These are phyloP conservation scores for Blastomyces parvus DNA, from an alignment of 2,329 filamentous ascomycete species.

Conservation along the genomic window DNA sequence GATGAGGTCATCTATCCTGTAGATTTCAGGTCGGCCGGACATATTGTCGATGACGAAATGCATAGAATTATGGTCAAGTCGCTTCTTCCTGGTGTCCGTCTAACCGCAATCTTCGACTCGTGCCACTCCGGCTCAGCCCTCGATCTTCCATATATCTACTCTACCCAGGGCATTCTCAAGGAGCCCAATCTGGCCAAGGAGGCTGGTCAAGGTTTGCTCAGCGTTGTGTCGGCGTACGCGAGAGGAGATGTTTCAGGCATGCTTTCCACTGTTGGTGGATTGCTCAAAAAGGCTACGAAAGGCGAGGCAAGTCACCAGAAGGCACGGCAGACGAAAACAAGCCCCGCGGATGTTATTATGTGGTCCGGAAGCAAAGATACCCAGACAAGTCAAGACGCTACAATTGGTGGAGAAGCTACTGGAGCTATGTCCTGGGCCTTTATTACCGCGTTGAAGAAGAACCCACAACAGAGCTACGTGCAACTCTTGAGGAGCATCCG, in stretches of 20 bases:
- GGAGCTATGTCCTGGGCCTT: constrained; percentile 99
- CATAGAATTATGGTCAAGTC: constrained; percentile 67
- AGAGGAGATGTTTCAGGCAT: constrained; percentile 76
- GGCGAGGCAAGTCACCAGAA: constrained; percentile 72
- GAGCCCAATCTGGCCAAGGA: constrained; percentile 60
- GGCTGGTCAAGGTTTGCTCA: constrained; percentile 54
- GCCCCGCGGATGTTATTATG: constrained; percentile 91
- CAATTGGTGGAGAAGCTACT: constrained; percentile 77
- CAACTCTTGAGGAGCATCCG: constrained; percentile 92
- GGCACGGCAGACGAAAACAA: constrained; percentile 81
- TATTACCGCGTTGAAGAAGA: constrained; percentile 80
- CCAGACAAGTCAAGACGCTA: constrained; percentile 90
- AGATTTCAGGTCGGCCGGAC: constrained; percentile 58
- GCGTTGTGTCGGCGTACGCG: constrained; percentile 66
- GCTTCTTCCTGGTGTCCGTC: constrained; percentile 69
- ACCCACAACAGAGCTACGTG: constrained; percentile 91
- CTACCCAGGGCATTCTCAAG: constrained; percentile 58
- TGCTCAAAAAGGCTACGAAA: constrained; percentile 77
- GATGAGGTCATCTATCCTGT: constrained; percentile 74
- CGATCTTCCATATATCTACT: constrained; percentile 59
- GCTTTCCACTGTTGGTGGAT: constrained; percentile 65
- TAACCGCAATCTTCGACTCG: constrained; percentile 60
- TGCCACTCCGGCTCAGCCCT: constrained; percentile 59
- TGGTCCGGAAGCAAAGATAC: constrained; percentile 95
- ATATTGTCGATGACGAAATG: constrained; percentile 71